phyloP scores from a whole-genome alignment of 2,329 filamentous ascomycete species.

The Podosphaera xanthii region DNA sequence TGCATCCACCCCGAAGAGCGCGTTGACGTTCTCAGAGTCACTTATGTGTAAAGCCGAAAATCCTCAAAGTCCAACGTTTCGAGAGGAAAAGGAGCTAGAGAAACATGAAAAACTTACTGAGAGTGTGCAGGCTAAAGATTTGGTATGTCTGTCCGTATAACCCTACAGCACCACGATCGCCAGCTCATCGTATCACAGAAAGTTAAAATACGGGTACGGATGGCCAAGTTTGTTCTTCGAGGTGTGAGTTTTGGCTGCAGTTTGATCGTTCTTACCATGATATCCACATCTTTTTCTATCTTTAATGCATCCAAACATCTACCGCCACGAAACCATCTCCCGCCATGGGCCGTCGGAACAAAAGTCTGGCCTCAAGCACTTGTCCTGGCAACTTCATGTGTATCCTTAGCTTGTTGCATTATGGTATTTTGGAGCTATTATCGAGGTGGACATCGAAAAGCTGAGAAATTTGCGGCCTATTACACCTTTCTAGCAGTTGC shows the following conservation, averaged over 20 bases:
- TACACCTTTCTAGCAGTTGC: slow-evolving; percentile 84
- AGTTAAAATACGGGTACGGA: slow-evolving; percentile 72
- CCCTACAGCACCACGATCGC: background rate
- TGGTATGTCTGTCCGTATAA: slow-evolving; percentile 36
- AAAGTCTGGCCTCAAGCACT: slow-evolving; percentile 76
- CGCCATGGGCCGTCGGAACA: slow-evolving; percentile 62
- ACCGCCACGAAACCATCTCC: slow-evolving; percentile 54
- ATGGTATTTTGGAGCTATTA: slow-evolving; percentile 69
- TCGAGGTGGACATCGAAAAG: slow-evolving; percentile 65
- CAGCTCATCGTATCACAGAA: slow-evolving; percentile 35
- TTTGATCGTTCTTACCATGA: slow-evolving; percentile 77
- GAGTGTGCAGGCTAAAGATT: slow-evolving; percentile 64
- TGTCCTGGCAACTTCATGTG: slow-evolving; percentile 52
- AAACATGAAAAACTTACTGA: slow-evolving; percentile 64
- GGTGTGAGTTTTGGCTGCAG: slow-evolving; percentile 94
- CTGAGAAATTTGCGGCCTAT: slow-evolving; percentile 84
- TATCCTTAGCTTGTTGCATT: slow-evolving; percentile 62
- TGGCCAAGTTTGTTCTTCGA: slow-evolving; percentile 88
- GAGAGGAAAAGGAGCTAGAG: slow-evolving; percentile 68
- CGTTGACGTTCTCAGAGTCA: slow-evolving; percentile 35
- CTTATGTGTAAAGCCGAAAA: slow-evolving; percentile 21
- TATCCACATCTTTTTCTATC: slow-evolving; percentile 70
- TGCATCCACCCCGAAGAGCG: slow-evolving; percentile 67
- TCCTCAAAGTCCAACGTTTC: slow-evolving; percentile 75
- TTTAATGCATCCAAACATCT: slow-evolving; percentile 72